Conservation (phyloP, 768 basidiomycete species). For the Sutorius australiensis region DNA sequence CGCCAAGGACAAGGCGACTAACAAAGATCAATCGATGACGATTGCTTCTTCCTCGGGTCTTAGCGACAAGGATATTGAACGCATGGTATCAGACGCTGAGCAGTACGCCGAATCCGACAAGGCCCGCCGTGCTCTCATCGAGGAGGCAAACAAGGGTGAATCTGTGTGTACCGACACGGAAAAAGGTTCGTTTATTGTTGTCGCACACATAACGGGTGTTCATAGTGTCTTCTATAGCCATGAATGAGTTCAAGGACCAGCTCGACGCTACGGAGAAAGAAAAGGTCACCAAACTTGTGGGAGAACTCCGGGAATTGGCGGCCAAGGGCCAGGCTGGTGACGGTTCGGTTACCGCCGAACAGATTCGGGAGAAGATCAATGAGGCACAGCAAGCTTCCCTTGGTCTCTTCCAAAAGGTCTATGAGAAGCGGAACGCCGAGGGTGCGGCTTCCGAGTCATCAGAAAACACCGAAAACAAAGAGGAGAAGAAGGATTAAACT, state of each 20-base stretch:
- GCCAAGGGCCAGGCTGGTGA: slow-evolving; percentile 89
- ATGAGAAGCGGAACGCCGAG: slow-evolving; percentile 88
- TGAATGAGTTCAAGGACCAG: slow-evolving; percentile 98
- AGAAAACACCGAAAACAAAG: slow-evolving; percentile 36
- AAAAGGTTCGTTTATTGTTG: slow-evolving; percentile 58
- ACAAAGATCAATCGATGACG: slow-evolving; percentile 93
- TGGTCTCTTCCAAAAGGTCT: slow-evolving; percentile 96
- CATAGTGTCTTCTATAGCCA: slow-evolving; percentile 45
- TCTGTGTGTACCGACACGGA: slow-evolving; percentile 93
- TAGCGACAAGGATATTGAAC: slow-evolving; percentile 93
- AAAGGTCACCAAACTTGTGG: slow-evolving; percentile 84
- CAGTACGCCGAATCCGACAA: slow-evolving; percentile 93
- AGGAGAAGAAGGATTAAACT: slow-evolving; percentile 84
- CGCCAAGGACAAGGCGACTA: slow-evolving; percentile 91
- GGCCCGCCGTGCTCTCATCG: slow-evolving; percentile 80
- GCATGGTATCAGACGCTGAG: slow-evolving; percentile 94
- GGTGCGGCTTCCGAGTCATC: slow-evolving; percentile 44
- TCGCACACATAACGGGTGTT: not conserved
- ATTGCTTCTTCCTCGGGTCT: slow-evolving; percentile 97
- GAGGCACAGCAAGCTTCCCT: slow-evolving; percentile 95
- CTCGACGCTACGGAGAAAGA: slow-evolving; percentile 90
- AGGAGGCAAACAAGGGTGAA: slow-evolving; percentile 96
- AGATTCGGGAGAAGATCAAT: slow-evolving; percentile 87
- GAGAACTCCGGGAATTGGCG: slow-evolving; percentile 85
- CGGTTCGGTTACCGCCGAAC: slow-evolving; percentile 72